Base-by-base conservation (phyloP, 305 asterid genomes). In the Striga hermonthica region DNA sequence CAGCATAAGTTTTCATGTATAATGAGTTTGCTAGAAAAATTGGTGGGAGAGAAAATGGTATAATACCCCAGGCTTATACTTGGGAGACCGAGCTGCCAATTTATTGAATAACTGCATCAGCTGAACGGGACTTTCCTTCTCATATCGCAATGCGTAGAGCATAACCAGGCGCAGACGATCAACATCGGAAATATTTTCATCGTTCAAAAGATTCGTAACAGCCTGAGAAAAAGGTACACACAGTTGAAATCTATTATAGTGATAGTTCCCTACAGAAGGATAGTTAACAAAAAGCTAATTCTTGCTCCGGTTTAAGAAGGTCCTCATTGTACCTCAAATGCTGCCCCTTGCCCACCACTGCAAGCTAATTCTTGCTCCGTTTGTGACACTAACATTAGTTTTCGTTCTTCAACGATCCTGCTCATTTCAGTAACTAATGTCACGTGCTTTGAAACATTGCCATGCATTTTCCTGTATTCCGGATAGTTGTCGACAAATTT, bases 291-390 rank as follows among this genome's bases (percentile, higher is more conserved):
- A 22, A 22, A 22, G 31, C 31, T 22, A 22, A 22, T 22, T 22
- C 31, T 22, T 22, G 31, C 31, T 22, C 31, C 31, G 2, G 2
- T 22, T 22, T 22, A 22, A 22, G 31, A 22, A 22, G 31, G 31
- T 43, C n/a, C n/a, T n/a, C 59, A 37, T 12, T 47, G 22, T 84
- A 90, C 99, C 99, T 93, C 99, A 77, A 90, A 90, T 39, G 97
- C 97, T 49, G 97, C 97, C 70, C 93, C 99, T 86, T 93, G 97
- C 65, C 96, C 97, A 55, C 97, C 99, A 80, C 86, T 93, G 85
- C 99, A 93, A 66, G 97, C 97, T 73, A 93, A 78, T 71, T 90
- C 97, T 80, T 93, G 99, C 76, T 93, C 97, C 74, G 95, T 86
- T 80, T 93, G 95, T 69, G 99, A 93, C 69, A 93, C 99, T 73